Base-by-base conservation (phyloP, 179 eudicot species). In the Drosera spatulata region DNA sequence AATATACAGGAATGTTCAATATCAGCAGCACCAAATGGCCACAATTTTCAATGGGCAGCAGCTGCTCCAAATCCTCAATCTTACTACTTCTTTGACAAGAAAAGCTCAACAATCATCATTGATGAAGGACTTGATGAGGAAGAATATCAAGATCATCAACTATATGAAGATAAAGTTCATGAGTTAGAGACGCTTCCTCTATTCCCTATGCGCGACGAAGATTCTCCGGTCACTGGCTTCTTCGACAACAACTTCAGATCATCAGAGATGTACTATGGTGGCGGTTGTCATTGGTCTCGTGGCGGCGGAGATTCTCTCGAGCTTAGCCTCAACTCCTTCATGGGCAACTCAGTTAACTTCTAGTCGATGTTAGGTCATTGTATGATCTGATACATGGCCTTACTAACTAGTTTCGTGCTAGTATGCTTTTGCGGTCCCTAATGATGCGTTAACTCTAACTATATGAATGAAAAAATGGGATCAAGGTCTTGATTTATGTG, bases 141-240 rank as follows among this genome's bases (percentile, higher is more conserved):
- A 44, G 73, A 76, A 22, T 0, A 22, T 22, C 33, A 22, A 22
- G 33, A 22, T 22, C 33, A 22, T 22, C 33, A 22, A 22, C 33
- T 22, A 22, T 22, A 22, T 13, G 67, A 77, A 40, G 70, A 50
- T 6, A 41, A 57, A 14, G 63, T 66, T 5, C 76, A 72, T 1
- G 85, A 76, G 60, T 74, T 80, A 6, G 89, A 84, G 68, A 93
- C 99, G 11, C 95, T 93, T 11, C 86, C 96, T 45, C 91, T 93
- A 50, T 93, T 93, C 71, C 99, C 99, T 4, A 80, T 84, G 77
- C 95, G 77, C 59, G 86, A 69, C 39, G 85, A 81, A 7, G 72
- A 76, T 66, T 55, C 65, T 33, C 12, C 58, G 33, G 33, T 22
- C 33, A 22, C 33, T 40, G 71, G 68, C 58, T 61, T 42, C 73